A percentile compares a stretch with the other conserved stretches of the same genome.
phyloP scores from a whole-genome alignment of 305 asterid genomes.

The Coffea humblotiana region DNA sequence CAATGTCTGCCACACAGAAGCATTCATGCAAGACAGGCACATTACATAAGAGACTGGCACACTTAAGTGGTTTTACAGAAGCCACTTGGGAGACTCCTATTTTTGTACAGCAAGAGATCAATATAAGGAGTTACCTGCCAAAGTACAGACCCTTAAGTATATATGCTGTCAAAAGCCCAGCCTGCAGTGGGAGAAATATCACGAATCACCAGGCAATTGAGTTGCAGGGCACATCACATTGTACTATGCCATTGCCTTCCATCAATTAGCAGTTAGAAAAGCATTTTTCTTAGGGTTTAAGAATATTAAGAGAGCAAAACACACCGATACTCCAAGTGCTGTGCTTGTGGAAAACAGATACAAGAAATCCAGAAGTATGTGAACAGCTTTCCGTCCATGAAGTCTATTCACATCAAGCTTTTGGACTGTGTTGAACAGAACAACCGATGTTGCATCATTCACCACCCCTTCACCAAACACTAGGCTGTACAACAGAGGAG shows the following conservation, averaged over 20 bases:
- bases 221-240: not conserved
- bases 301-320: constrained; percentile 28
- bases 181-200: constrained; percentile 44
- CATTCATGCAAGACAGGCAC: not conserved
- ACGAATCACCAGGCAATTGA: not conserved
- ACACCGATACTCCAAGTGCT: constrained; percentile 77
- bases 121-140: constrained; percentile 51
- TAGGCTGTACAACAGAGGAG: constrained; percentile 89
- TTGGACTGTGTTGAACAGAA: constrained; percentile 87
- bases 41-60: not conserved
- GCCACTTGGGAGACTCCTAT: not conserved
- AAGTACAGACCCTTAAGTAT: constrained; percentile 76
- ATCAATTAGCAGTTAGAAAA: not conserved
- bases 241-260: not conserved
- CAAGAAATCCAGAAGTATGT: constrained; percentile 57
- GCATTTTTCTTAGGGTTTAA: not conserved
- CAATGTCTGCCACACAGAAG: constrained; percentile 63
- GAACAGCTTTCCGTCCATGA: constrained; percentile 65
- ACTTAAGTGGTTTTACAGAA: not conserved
- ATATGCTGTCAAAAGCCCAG: constrained; percentile 77
- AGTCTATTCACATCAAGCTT: constrained; percentile 63
- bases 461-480: constrained; percentile 99
- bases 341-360: constrained; percentile 93
- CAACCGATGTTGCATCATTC: constrained; percentile 97
- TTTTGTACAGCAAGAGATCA: not conserved